Conservation (phyloP, 148 eudicot species). For the Rhododendron molle region DNA sequence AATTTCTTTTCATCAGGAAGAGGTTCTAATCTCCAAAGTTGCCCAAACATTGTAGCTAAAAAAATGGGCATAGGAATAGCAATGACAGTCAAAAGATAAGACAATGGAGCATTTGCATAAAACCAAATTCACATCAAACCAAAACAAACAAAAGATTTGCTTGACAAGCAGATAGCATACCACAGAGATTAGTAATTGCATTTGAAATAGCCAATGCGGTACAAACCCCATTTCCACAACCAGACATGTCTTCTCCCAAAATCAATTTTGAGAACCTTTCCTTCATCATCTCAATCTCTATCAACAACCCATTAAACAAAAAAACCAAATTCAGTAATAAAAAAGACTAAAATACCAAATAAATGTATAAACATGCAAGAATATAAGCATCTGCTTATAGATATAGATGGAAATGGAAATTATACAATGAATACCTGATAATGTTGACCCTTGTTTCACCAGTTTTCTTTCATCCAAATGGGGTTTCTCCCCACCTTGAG, state of each 20-base stretch:
- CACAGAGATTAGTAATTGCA: conserved; percentile 86
- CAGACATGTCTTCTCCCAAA: conserved; percentile 94
- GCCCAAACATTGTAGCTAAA: conserved; percentile 63
- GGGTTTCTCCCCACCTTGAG: conserved; percentile 18
- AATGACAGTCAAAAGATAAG: conserved; percentile 8
- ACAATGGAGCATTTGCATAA: not conserved
- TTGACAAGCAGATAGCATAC: conserved; percentile 25
- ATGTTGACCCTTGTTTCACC: conserved; percentile 38
- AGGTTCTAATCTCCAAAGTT: conserved; percentile 65
- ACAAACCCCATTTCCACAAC: conserved; percentile 74
- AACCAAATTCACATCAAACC: not conserved
- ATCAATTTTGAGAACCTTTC: conserved; percentile 80
- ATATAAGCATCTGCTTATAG: not conserved
- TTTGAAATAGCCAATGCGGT: conserved; percentile 77
- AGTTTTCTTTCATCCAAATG: conserved; percentile 29
- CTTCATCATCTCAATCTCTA: conserved; percentile 81
- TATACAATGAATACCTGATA: conserved; percentile 36
- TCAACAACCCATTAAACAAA: not conserved
- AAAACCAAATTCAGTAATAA: not conserved
- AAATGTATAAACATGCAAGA: not conserved
- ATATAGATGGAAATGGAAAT: not conserved
- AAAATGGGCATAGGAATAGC: conserved; percentile 2
- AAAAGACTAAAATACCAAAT: not conserved
- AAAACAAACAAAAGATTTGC: not conserved
- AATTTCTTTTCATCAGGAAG: conserved; percentile 40